Evolutionary conservation across 495 filamentous ascomycete species (phyloP).

Genomic region (Rhypophila decipiens): DNA sequence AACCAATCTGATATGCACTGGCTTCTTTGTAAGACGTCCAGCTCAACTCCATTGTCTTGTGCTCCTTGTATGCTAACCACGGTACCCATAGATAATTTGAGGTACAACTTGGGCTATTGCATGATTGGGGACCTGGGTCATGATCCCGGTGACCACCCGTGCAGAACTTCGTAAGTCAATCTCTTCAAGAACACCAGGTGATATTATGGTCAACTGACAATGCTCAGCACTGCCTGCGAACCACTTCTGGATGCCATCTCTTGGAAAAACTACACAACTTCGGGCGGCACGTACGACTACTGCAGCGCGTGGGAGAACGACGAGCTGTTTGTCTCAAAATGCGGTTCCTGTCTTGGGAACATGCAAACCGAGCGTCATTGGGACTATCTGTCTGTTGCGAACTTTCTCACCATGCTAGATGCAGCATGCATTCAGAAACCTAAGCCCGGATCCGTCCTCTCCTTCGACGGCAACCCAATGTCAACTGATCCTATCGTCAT

Average conservation of each 20-base stretch:
- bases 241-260: slow-evolving; percentile 28
- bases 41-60: background rate
- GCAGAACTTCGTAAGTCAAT: slow-evolving; percentile 32
- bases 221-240: slow-evolving; percentile 33
- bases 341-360: slow-evolving; percentile 26
- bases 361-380: slow-evolving; percentile 6
- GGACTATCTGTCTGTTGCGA: slow-evolving; percentile 25
- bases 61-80: too few species aligned
- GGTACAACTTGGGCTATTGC: slow-evolving; percentile 34
- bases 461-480: slow-evolving; percentile 46
- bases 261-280: slow-evolving; percentile 29
- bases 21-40: slow-evolving; percentile 30
- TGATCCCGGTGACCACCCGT: slow-evolving; percentile 23
- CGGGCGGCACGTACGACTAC: slow-evolving; percentile 30
- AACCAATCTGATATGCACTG: slow-evolving; percentile 31
- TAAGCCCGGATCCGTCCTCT: slow-evolving; percentile 28
- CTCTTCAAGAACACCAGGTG: too few species aligned
- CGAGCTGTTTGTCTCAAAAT: slow-evolving; percentile 18
- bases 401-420: slow-evolving; percentile 41
- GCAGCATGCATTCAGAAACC: slow-evolving; percentile 42
- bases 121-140: slow-evolving; percentile 25
- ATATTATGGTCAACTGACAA: slow-evolving; percentile 10
- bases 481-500: slow-evolving; percentile 32
- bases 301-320: slow-evolving; percentile 32
- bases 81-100: slow-evolving; percentile 41